Evolutionary conservation across 2,329 filamentous ascomycete species (phyloP).

Genomic region (Colletotrichum sp.): DNA sequence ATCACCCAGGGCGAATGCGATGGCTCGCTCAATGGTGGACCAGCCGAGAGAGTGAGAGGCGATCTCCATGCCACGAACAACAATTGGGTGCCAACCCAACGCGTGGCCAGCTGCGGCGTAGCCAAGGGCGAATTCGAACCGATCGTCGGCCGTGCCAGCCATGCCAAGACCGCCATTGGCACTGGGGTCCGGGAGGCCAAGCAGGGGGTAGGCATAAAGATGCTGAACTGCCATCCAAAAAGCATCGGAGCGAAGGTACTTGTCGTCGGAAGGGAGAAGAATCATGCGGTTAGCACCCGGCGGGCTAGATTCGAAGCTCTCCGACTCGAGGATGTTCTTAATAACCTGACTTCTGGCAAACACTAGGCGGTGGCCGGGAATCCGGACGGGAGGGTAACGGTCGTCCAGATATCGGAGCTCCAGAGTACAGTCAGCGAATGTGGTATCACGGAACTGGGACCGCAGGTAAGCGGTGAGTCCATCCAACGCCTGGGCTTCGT

Average conservation of each 20-base stretch:
- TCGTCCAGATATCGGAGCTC: constrained; percentile 50
- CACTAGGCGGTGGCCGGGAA: constrained; percentile 61
- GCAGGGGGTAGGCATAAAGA: constrained; percentile 60
- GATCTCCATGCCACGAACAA: constrained; percentile 63
- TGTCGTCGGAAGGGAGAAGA: constrained; percentile 53
- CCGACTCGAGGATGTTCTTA: constrained; percentile 27
- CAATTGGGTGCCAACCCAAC: constrained; percentile 60
- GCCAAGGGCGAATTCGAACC: constrained; percentile 62
- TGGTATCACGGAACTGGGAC: constrained; percentile 39
- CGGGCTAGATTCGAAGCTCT: constrained; percentile 18
- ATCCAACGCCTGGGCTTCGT: constrained; percentile 30
- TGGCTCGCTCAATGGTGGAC: constrained; percentile 64
- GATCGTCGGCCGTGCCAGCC: constrained; percentile 44
- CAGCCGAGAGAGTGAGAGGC: constrained; percentile 64
- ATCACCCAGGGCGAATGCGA: constrained; percentile 62
- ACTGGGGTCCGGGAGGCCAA: constrained; percentile 37
- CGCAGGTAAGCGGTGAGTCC: constrained; percentile 44
- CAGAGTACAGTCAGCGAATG: constrained; percentile 49
- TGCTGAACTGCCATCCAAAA: constrained; percentile 63
- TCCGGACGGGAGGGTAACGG: constrained; percentile 40
- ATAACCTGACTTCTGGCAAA: constrained; percentile 56
- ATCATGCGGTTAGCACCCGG: constrained; percentile 39
- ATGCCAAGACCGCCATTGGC: constrained; percentile 35
- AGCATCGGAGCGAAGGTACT: constrained; percentile 59
- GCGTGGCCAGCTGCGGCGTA: constrained; percentile 69